phyloP scores from a whole-genome alignment of 2,329 filamentous ascomycete genomes.

The Lachnellula subtilissima region DNA sequence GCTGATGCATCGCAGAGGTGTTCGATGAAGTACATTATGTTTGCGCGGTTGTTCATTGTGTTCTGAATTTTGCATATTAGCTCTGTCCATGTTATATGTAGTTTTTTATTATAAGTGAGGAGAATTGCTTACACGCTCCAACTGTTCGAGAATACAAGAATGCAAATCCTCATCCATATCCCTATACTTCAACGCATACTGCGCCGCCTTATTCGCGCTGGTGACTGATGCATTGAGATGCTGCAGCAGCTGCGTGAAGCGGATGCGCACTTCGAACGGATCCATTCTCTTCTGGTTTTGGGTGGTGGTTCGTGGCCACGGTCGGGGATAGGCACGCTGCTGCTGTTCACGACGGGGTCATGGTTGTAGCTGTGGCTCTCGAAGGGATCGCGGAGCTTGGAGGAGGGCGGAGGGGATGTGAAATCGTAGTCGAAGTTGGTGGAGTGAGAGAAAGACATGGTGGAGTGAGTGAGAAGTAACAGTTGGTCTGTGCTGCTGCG shows the following conservation, averaged over 20 bases:
- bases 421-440: neutral
- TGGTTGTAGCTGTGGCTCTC: neutral
- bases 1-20: constrained; percentile 69
- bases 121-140: constrained; percentile 64
- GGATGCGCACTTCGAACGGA: constrained; percentile 97
- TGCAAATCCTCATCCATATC: constrained; percentile 97
- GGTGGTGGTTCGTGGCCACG: neutral
- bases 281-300: constrained; percentile 38
- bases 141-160: constrained; percentile 92
- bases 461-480: neutral
- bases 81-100: neutral
- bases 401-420: neutral
- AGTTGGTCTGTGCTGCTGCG: too few relatives aligned
- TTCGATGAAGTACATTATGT: constrained; percentile 99
- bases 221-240: constrained; percentile 87
- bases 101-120: too few relatives aligned
- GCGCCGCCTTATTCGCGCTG: constrained; percentile 85
- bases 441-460: neutral
- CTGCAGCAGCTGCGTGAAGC: constrained; percentile 85
- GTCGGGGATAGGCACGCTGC: constrained; percentile 7
- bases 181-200: constrained; percentile 89
- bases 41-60: constrained; percentile 94
- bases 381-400: neutral
- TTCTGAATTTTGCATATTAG: constrained; percentile 47
- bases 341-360: neutral